Base-by-base conservation (phyloP, 441 rosid species). In the Mallotus repandus region DNA sequence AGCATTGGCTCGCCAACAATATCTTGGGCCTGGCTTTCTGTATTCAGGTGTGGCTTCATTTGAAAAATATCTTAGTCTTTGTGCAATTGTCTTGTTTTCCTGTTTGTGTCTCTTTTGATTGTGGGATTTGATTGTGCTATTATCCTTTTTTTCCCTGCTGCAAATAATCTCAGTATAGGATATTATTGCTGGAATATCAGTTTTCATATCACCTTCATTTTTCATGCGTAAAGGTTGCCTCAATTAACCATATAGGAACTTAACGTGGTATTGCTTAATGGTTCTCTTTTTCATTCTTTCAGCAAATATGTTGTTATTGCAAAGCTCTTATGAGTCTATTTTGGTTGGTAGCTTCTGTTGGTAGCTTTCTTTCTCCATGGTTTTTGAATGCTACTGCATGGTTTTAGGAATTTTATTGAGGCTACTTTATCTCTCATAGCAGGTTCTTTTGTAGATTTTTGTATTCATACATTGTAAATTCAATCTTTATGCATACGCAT, bases 1-100 rank as follows among this genome's bases (percentile, higher is more conserved):
- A 95, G 79, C 99, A 91, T 81, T 95, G 99, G 99, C 80, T 95
- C 64, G 99, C 98, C 54, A 95, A 95, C 85, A 95, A 95, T 69
- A 81, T 85, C 72, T 82, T 91, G 79, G 99, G 99, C 64, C 86
- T 95, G 56, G 89, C 99, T 56, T 95, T 95, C 87, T 91, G 97
- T 87, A 90, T 95, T 84, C 99, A 95, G 99, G 99, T 95, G 73
- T 74, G 81, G 11, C 75, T 21, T 77, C 67, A 19, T 71, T 70
- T 41, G 32, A 43, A 43, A 76, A 70, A 21, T 68, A 16, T 67
- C 52, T 15, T 61, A 2, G 32, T 29, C 32, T 29, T 29, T 11
- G 55, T 10, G 3, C 45, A 32, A 2, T 53, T 55, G 16, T 10
- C 9, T 65, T 13, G 11, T 7, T 25, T 8, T 54, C 9, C 32